Conservation (phyloP, 352 stramenopile genomes). For the Elongisporangium prolatum region DNA sequence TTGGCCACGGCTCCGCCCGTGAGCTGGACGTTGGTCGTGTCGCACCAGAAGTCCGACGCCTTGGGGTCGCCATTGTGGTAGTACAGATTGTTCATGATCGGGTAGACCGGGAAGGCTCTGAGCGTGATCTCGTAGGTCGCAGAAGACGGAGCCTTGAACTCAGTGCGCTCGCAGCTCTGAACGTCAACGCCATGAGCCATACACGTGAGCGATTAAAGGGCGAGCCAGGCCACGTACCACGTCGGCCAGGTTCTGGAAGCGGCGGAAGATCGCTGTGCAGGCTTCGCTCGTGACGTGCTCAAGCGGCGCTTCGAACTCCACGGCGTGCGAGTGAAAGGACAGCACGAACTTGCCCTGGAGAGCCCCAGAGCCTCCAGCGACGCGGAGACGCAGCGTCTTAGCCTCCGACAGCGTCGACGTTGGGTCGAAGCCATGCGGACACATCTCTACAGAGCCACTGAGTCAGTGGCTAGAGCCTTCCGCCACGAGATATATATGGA, state of each 20-base stretch:
- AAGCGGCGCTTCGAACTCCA: slow-evolving; percentile 60
- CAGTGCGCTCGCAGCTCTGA: slow-evolving; percentile 32
- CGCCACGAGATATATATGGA: too few species aligned
- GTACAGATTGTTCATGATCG: slow-evolving; percentile 80
- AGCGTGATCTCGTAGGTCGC: slow-evolving; percentile 55
- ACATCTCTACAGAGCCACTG: slow-evolving; percentile 44
- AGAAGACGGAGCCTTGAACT: slow-evolving; percentile 22
- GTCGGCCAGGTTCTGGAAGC: slow-evolving; percentile 67
- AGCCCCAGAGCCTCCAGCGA: slow-evolving; percentile 17
- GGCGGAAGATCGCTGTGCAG: slow-evolving; percentile 55
- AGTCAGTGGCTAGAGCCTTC: too few species aligned
- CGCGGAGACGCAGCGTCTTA: slow-evolving; percentile 46
- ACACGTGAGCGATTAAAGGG: too few species aligned
- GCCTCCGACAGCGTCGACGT: slow-evolving; percentile 28
- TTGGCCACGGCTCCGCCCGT: slow-evolving; percentile 1
- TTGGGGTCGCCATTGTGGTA: slow-evolving; percentile 55
- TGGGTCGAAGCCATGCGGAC: slow-evolving; percentile 57
- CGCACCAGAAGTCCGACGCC: slow-evolving; percentile 52
- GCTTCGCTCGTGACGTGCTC: slow-evolving; percentile 43
- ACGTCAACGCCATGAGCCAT: not conserved
- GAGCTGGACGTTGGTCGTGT: slow-evolving; percentile 26
- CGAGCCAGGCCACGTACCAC: slow-evolving; percentile 42
- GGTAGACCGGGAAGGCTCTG: slow-evolving; percentile 59
- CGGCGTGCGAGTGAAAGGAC: slow-evolving; percentile 61
- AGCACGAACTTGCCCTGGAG: slow-evolving; percentile 43